Evolutionary conservation across 1,284 basidiomycete species (phyloP), one percentile per base, ranked within the genome.

Genomic region (Papiliotrema terrestris): DNA sequence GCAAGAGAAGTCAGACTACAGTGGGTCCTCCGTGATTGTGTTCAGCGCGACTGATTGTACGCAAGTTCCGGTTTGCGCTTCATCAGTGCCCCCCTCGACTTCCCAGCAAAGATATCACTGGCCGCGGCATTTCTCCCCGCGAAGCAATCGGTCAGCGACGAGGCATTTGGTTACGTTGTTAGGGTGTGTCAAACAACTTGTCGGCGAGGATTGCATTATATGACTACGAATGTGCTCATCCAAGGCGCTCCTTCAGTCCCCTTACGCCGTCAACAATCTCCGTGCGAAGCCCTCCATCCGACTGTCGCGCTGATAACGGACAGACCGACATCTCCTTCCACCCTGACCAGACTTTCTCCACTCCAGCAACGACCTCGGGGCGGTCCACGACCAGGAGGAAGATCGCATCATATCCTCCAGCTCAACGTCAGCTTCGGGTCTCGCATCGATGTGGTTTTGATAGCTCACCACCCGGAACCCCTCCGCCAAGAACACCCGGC

Each of bases 381-480:
- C 71, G 67, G 52, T 90, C 86, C 62, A 87, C 82, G 6, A 91
- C 83, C 15, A 98, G 83, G 8, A 98, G 79, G 88, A 92, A 98
- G 52, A 98, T 83, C 1, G 96, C 96, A 71, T 99, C 96, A 73
- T 90, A 98, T 1, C 96, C 96, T 3, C 96, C 96, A 26, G 96
- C 92, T 92, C 64, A 53, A 44, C 8, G 23, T 45, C 26, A 54
- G 38, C 48, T 20, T 26, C 52, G 14, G 52, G 26, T 19, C 17
- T 23, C 23, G 14, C 43, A 25, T 42, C 43, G 17, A n/a, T 49
- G 11, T 41, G 26, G n/a, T 25, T n/a, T n/a, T n/a, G n/a, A 20
- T 4, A 2, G 56, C 70, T 67, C 39, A 74, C 91, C 94, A 57
- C 95, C 95, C 1, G 96, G 96, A 3, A 98, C 95, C 32, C 95